Evolutionary conservation across 192 early-diverging fungal genomes (phyloP), one percentile per base, ranked within the genome.

Genomic region (Gamsiella multidivaricata): DNA sequence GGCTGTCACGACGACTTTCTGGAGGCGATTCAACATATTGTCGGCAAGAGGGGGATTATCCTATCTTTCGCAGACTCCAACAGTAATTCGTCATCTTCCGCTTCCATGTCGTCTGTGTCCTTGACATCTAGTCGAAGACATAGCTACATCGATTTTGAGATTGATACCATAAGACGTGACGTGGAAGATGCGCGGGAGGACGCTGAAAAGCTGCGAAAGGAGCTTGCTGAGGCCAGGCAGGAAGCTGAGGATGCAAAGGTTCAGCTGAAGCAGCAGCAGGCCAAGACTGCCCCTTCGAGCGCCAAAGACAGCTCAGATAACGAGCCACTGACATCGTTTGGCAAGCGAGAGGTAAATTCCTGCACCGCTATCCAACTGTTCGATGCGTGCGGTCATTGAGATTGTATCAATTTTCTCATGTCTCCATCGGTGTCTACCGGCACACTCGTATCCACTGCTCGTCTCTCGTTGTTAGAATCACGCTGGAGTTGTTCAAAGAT

Each of bases 11-110:
- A 79, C 37, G 74, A 82, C 22, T 82, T 69, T 79, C 32, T 72
- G 49, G 61, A 76, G 28, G 54, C 57, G 4, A 68, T 79, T 22
- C 81, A 82, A 32, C 68, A 82, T 47, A 79, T 82, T 61, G 74
- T 82, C 1, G 81, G 81, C 23, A 72, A 82, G 33, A 34, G 74
- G 25, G 61, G 61, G 3, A 20, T 54, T 26, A 68, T 78, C 26
- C 36, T 78, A 0, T 68, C 74, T 17, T 53, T 78, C 36, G 26
- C 60, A 20, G 74, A 68, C 32, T 32, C 60, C 32, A 63, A 59
- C 34, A 3, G 17, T 26, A 59, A 51, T 14, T 53, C 65, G 0
- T 74, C 70, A 0, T 73, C 79, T 1, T 46, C 69, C 14, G 53
- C 65, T 1, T 73, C 70, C 20, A 63, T 69, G 18, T 60, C 61